phyloP scores from a whole-genome alignment of 2,329 filamentous ascomycete species.

The Cryoendolithus antarcticus region DNA sequence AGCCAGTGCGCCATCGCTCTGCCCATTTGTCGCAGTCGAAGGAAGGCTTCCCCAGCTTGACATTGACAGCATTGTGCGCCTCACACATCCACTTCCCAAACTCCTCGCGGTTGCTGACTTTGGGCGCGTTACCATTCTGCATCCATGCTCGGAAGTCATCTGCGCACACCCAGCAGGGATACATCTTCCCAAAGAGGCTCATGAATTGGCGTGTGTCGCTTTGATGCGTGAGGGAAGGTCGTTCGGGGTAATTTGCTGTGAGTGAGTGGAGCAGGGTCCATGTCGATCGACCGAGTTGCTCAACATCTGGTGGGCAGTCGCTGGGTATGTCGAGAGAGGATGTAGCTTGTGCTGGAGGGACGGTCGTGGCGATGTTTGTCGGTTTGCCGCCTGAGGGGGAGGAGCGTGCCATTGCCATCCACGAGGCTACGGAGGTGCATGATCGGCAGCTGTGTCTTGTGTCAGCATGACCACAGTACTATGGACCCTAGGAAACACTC shows the following conservation, averaged over 20 bases:
- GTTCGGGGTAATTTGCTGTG: conserved; percentile 69
- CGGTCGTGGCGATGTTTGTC: conserved; percentile 16
- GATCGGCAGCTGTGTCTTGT: conserved; percentile 49
- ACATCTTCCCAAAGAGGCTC: conserved; percentile 67
- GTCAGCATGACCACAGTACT: not conserved
- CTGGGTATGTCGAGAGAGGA: conserved; percentile 26
- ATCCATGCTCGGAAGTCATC: conserved; percentile 83
- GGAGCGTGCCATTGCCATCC: conserved; percentile 46
- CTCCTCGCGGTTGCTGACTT: conserved; percentile 47
- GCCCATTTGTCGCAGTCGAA: conserved; percentile 91
- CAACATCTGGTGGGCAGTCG: conserved; percentile 86
- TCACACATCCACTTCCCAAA: conserved; percentile 76
- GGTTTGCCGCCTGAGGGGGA: conserved; percentile 25
- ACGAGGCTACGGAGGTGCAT: conserved; percentile 51
- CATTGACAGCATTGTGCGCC: conserved; percentile 78
- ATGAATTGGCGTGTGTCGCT: conserved; percentile 68
- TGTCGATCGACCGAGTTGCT: conserved; percentile 69
- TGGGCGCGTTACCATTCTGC: conserved; percentile 52
- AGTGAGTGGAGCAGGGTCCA: conserved; percentile 94
- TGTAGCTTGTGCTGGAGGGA: conserved; percentile 23
- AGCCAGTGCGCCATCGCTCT: conserved; percentile 88
- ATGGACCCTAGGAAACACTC: conserved; percentile 23
- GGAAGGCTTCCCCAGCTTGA: conserved; percentile 75
- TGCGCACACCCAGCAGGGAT: conserved; percentile 92
- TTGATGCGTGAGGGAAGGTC: conserved; percentile 57